Percentiles rank a stretch among this genome's conserved stretches.
These are phyloP conservation scores for Dothidotthia symphoricarpi DNA, from an alignment of 2,329 filamentous ascomycete species.

Conservation along the genomic window DNA sequence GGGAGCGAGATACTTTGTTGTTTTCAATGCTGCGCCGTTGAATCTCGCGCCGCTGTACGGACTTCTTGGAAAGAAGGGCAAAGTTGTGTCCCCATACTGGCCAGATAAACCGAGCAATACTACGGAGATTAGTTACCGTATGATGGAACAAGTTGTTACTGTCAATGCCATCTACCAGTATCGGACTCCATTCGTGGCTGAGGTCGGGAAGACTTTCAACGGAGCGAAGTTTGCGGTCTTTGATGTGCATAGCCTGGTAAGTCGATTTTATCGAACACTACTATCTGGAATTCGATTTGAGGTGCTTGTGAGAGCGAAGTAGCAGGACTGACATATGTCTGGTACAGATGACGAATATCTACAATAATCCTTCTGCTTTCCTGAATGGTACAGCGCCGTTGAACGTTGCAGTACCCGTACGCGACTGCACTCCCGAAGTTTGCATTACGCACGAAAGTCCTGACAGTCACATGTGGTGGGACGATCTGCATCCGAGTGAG, in stretches of 20 bases:
- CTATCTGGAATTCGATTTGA: too few relatives aligned
- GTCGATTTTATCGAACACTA: too few relatives aligned
- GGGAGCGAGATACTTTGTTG: slow-evolving; percentile 68
- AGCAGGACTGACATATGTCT: too few relatives aligned
- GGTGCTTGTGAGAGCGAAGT: too few relatives aligned
- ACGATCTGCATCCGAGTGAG: slow-evolving; percentile 70
- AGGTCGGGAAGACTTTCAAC: slow-evolving; percentile 54
- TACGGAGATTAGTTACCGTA: slow-evolving; percentile 52
- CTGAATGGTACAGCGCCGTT: slow-evolving; percentile 61
- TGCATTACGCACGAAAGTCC: slow-evolving; percentile 35
- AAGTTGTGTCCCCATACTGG: slow-evolving; percentile 48
- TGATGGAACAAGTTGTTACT: slow-evolving; percentile 52
- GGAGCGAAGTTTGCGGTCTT: slow-evolving; percentile 69
- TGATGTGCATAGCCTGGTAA: too few relatives aligned
- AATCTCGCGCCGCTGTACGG: slow-evolving; percentile 68
- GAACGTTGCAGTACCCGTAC: slow-evolving; percentile 60
- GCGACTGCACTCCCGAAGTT: slow-evolving; percentile 52
- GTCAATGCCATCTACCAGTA: slow-evolving; percentile 55
- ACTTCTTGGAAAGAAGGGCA: slow-evolving; percentile 47
- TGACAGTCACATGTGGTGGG: slow-evolving; percentile 70
- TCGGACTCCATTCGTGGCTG: slow-evolving; percentile 47
- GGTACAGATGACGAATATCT: slow-evolving; percentile 62
- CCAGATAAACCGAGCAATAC: slow-evolving; percentile 50
- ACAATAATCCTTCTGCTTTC: slow-evolving; percentile 59
- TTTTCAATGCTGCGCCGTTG: slow-evolving; percentile 68